These are phyloP conservation scores for Fagopyrum homotropicum DNA, from an alignment of 148 eudicot genomes.

Conservation along the genomic window DNA sequence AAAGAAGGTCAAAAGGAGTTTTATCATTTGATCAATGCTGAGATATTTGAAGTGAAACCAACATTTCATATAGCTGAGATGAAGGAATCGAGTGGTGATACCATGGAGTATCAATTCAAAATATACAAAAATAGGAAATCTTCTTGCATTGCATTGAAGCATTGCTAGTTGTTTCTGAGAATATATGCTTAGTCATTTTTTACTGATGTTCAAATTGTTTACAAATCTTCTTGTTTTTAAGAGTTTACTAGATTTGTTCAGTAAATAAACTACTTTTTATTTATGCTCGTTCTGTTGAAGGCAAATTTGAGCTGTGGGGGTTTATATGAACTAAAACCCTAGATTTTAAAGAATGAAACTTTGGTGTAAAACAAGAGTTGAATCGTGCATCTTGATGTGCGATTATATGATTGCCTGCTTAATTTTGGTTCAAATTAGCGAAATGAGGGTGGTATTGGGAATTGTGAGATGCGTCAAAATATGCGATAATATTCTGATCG, in stretches of 20 bases:
- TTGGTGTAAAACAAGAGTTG: too few relatives aligned
- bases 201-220: background rate
- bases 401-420: too few relatives aligned
- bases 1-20: slow-evolving; percentile 16
- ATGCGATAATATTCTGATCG: too few relatives aligned
- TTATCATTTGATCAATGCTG: slow-evolving; percentile 12
- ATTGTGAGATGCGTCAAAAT: too few relatives aligned
- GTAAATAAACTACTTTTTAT: background rate
- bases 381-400: too few relatives aligned
- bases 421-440: too few relatives aligned
- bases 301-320: too few relatives aligned
- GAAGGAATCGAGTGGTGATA: slow-evolving; percentile 23
- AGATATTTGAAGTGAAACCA: slow-evolving; percentile 24
- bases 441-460: too few relatives aligned
- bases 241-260: background rate
- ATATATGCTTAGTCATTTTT: slow-evolving; percentile 13
- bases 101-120: slow-evolving; percentile 22
- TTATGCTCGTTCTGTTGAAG: too few relatives aligned
- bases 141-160: slow-evolving; percentile 17
- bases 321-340: too few relatives aligned
- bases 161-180: slow-evolving; percentile 13
- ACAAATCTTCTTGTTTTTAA: slow-evolving; percentile 27
- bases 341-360: too few relatives aligned
- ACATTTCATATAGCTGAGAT: slow-evolving; percentile 25
- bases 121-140: slow-evolving; percentile 28